Evolutionary conservation across 371 early-diverging fungal species (phyloP).

Genomic region (Mortierella sp.): DNA sequence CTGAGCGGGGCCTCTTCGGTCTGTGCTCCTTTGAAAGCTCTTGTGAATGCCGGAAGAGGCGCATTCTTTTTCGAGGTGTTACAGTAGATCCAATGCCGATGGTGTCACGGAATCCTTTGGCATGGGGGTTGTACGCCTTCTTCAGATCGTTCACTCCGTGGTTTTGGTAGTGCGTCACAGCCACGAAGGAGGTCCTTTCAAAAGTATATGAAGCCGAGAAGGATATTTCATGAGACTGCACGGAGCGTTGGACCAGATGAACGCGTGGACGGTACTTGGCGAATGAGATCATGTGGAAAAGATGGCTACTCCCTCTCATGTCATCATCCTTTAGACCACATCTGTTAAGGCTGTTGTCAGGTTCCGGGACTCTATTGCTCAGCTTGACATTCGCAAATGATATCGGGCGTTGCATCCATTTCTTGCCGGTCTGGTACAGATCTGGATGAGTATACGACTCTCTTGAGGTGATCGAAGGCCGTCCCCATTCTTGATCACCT

Average conservation of each 20-base stretch:
- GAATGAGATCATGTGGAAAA: slow-evolving; percentile 58
- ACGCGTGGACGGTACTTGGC: slow-evolving; percentile 61
- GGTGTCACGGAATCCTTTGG: slow-evolving; percentile 58
- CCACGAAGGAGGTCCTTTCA: slow-evolving; percentile 58
- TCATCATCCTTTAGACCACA: background rate
- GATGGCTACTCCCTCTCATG: background rate
- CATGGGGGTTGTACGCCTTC: slow-evolving; percentile 64
- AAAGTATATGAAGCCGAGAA: slow-evolving; percentile 38
- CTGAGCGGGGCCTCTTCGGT: background rate
- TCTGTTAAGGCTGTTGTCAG: background rate
- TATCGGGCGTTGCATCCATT: slow-evolving; percentile 54
- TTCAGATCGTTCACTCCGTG: slow-evolving; percentile 60
- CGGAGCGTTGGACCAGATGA: slow-evolving; percentile 48
- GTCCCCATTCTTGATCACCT: background rate
- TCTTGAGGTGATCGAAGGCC: background rate
- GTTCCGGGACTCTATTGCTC: slow-evolving; percentile 43
- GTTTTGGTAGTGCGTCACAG: slow-evolving; percentile 71
- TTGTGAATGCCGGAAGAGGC: background rate
- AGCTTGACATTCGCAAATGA: slow-evolving; percentile 60
- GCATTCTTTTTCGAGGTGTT: background rate
- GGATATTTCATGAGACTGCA: background rate
- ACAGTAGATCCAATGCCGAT: background rate
- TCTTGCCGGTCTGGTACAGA: slow-evolving; percentile 35
- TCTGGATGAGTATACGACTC: slow-evolving; percentile 50
- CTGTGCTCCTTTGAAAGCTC: background rate